Base-by-base conservation (phyloP, 73 alveolate genomes). In the Tetrahymena thermophila region DNA sequence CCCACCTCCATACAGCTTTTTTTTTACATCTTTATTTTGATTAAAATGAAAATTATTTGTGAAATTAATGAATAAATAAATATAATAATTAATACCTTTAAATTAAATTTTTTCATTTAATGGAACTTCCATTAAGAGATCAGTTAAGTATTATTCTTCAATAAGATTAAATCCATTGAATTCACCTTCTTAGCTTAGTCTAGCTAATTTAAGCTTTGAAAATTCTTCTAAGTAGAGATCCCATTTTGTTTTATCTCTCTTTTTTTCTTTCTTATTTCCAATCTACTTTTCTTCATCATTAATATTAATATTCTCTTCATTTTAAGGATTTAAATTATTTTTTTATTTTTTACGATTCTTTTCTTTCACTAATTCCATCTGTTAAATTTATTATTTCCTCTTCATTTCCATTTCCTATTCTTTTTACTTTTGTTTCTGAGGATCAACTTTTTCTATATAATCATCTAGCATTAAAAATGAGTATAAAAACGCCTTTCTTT, bases 1-100 rank as follows among this genome's bases (percentile, higher is more conserved):
- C 43, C 96, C 96, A 10, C 96, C 96, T 34, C 93, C 93, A 17
- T 85, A 84, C 35, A 85, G 85, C 83, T 83, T 84, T 94, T 94
- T 94, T 56, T 84, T 94, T 13, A 94, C 85, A 34, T 43, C 93
- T 31, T 58, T 58, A 38, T 4, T 0, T 40, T 40, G 44, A 94
- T 84, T 94, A 31, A 56, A 4, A 4, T 56, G 13, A 56, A 56
- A 56, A 56, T 56, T 56, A 56, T 23, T 56, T 56, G 9, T 17
- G 37, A 9, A 25, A 71, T n/a, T n/a, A n/a, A n/a, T n/a, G n/a
- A n/a, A n/a, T n/a, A n/a, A 71, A 71, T 25, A 8, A 71, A 71
- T 17, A 4, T 56, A 56, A 56, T 13, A 40, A 40, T 56, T 56
- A 23, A 71, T 28, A 71, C 89, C 89, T 25, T 71, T 71, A 71